Base-by-base conservation (phyloP, 1,284 basidiomycete genomes). In the Termitomyces sp. region DNA sequence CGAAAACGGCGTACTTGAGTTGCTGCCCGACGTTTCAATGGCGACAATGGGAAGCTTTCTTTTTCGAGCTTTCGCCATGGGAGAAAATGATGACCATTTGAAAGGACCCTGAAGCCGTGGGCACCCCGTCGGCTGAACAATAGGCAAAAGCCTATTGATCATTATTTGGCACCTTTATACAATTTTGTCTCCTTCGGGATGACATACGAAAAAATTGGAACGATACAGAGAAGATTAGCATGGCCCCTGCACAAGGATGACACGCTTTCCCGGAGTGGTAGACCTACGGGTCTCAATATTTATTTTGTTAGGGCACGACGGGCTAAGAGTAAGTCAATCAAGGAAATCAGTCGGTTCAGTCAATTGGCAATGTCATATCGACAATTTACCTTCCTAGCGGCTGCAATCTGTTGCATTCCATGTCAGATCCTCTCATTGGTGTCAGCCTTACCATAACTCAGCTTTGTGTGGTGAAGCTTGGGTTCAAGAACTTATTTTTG, bases 51-150 rank as follows among this genome's bases (percentile, higher is more conserved):
- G 76, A 15, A 53, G 56, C 55, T 80, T 82, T 59, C 70, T 73
- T 64, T 76, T 81, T 54, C 71, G 73, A 40, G 62, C 55, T 61
- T 70, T 78, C 47, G 76, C 71, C 78, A 80, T 71, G 47, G 21
- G 17, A 40, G 2, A 17, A 21, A 34, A 2, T 4, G 19, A 30
- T 3, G 17, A 19, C 5, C 19, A 5, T 19, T 5, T 3, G 13
- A 13, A 2, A 31, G 15, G 5, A 36, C 34, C 15, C 34, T 15
- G 15, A 36, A 36, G 28, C 26, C 12, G 9, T 39, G 24, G 3
- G 24, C 6, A 28, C 31, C 41, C 53, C 41, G 53, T 54, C 39
- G 15, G 41, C 10, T 45, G 40, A 54, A 54, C 47, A 50, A 54
- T 50, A 54, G 50, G 47, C 53, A 54, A 36, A 38, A 50, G 5